Percentiles rank a stretch among this genome's conserved stretches.
phyloP scores from a whole-genome alignment of 2,329 filamentous ascomycete species.

The Phyllosticta citrichinensis region DNA sequence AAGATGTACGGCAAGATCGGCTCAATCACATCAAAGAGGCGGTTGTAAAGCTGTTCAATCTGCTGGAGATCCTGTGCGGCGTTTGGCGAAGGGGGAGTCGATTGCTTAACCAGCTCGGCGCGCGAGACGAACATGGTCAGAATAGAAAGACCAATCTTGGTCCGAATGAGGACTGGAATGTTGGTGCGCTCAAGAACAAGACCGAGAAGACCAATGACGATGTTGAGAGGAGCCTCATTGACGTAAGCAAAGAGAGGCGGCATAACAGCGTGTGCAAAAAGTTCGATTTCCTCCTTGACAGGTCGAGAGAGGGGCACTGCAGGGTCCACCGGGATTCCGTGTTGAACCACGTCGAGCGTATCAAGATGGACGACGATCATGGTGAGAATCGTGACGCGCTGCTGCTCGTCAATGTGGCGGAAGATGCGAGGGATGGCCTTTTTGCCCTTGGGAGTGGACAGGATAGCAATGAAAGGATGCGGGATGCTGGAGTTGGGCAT shows the following conservation, averaged over 20 bases:
- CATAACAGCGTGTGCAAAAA: conserved; percentile 83
- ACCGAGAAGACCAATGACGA: conserved; percentile 81
- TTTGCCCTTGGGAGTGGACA: conserved; percentile 92
- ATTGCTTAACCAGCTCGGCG: conserved; percentile 85
- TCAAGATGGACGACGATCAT: conserved; percentile 94
- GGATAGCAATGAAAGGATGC: conserved; percentile 92
- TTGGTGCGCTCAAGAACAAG: conserved; percentile 74
- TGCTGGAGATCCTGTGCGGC: conserved; percentile 52
- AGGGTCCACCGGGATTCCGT: conserved; percentile 58
- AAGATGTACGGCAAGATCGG: conserved; percentile 77
- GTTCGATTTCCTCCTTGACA: conserved; percentile 82
- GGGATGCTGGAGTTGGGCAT: conserved; percentile 46
- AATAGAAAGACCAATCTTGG: conserved; percentile 78
- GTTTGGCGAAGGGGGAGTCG: conserved; percentile 53
- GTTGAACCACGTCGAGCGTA: conserved; percentile 77
- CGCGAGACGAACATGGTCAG: conserved; percentile 91
- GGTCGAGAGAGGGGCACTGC: conserved; percentile 56
- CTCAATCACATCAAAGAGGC: conserved; percentile 79
- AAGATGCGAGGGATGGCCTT: conserved; percentile 92
- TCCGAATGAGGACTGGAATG: conserved; percentile 73
- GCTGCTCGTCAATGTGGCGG: conserved; percentile 82
- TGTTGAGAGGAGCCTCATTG: conserved; percentile 80
- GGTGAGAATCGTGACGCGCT: conserved; percentile 88
- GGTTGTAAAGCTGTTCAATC: conserved; percentile 71
- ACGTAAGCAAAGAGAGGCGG: conserved; percentile 83